Percentiles rank a stretch among this genome's conserved stretches.
These are phyloP conservation scores for Amanita rimosa DNA, from an alignment of 768 basidiomycete species.

Conservation along the genomic window DNA sequence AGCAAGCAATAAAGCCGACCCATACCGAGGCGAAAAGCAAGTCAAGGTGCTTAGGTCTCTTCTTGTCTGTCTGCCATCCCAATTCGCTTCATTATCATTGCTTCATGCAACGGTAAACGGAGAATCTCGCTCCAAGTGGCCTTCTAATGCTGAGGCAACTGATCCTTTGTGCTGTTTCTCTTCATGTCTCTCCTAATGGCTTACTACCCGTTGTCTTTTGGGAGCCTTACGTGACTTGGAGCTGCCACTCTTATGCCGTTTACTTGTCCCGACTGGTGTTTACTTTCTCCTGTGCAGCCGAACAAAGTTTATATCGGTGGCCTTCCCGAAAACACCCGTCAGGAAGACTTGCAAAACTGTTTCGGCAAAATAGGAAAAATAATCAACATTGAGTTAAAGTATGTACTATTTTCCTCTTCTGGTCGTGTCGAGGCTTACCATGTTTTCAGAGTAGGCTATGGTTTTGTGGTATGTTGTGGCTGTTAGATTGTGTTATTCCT, in stretches of 20 bases:
- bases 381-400: slow-evolving; percentile 75
- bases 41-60: slow-evolving; percentile 81
- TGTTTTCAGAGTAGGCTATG: slow-evolving; percentile 61
- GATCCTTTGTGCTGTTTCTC: slow-evolving; percentile 24
- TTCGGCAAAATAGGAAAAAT: slow-evolving; percentile 80
- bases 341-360: slow-evolving; percentile 77
- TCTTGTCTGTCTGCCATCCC: slow-evolving; percentile 18
- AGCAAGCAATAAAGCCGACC: slow-evolving; percentile 32
- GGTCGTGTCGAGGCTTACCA: not conserved
- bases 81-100: slow-evolving; percentile 4
- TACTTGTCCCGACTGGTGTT: slow-evolving; percentile 51
- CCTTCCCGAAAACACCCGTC: slow-evolving; percentile 76
- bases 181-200: slow-evolving; percentile 25
- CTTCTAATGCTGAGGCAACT: slow-evolving; percentile 26
- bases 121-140: slow-evolving; percentile 19
- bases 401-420: slow-evolving; percentile 19
- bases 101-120: slow-evolving; percentile 6
- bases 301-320: slow-evolving; percentile 92
- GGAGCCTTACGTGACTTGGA: slow-evolving; percentile 29
- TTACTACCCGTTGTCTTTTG: slow-evolving; percentile 17
- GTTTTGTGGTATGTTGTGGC: slow-evolving; percentile 68
- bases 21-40: slow-evolving; percentile 58
- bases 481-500: not conserved
- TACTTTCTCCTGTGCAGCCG: slow-evolving; percentile 69
- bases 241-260: slow-evolving; percentile 28